Base-by-base conservation (phyloP, 257 asterid species). In the Knoxia roxburghii region DNA sequence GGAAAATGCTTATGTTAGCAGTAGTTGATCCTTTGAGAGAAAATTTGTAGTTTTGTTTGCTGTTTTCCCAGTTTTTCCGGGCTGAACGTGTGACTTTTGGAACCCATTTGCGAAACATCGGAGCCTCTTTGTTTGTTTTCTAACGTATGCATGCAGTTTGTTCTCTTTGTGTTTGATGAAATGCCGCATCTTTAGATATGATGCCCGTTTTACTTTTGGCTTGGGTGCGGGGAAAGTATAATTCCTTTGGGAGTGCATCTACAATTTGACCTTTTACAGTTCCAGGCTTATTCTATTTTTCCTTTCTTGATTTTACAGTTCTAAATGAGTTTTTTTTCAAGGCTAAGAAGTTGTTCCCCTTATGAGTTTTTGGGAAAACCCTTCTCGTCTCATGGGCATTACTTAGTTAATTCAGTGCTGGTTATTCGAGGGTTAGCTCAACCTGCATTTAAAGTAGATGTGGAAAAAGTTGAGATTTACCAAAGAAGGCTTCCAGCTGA, bases 401-500 rank as follows among this genome's bases (percentile, higher is more conserved):
- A 41, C 74, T 68, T 75, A 29, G 68, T 71, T 29, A 80, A 79
- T 67, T 73, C 81, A 15, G 52, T 63, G 71, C 77, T 83, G 61
- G 15, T 29, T 23, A 55, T 64, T n/a, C 78, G 94, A 45, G 65
- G 72, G 71, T 81, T 76, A n/a, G 75, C 74, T 67, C 95, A 87
- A 74, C 76, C 90, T 45, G 96, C 88, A 51, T 73, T 71, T 41
- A 41, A 73, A 11, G 89, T 75, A 37, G 87, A 78, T 55, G 83
- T 67, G 69, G 95, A 85, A 45, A 91, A 78, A 78, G 78, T 89
- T 17, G 91, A 88, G 51, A 77, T 86, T 64, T 95, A 89, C 78
- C 96, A 82, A 64, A 82, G 91, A 72, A 78, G 83, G 78, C 97
- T 90, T 65, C 96, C 96, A 20, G 84, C 96, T 50, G 97, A 90